Base-by-base conservation (phyloP, 106 monocot genomes). In the Platanthera zijinensis region DNA sequence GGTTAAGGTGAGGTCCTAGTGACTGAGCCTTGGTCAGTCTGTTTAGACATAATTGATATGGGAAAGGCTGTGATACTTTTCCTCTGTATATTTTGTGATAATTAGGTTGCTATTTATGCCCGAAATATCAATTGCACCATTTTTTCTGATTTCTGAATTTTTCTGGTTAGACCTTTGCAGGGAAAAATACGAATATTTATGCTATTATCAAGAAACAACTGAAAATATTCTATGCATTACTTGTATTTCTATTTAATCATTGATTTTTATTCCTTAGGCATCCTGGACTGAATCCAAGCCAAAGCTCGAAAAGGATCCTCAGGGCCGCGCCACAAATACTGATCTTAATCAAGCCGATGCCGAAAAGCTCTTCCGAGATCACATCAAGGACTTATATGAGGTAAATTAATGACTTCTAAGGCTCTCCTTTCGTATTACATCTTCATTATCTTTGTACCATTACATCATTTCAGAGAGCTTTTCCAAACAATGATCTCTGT, bases 231-330 rank as follows among this genome's bases (percentile, higher is more conserved):
- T 39, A 39, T 39, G 39, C 39, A 39, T 1, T 39, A 3, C 39
- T 39, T 39, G 39, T 39, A 39, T 39, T 39, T 2, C 39, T 39
- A 66, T 30, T 66, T 66, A 61, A 9, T 8, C 59, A 19, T 19
- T 61, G 59, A 61, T 61, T 61, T 39, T 61, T 11, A 19, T 59
- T 59, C 52, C 48, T 39, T 79, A 99, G 97, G 89, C 93, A 56
- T 94, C 97, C 69, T 99, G 94, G 97, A 91, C 93, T 8, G 94
- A 94, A 74, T 91, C 89, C 50, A 99, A 99, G 77, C 87, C 85
- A 45, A 91, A 84, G 71, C 67, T 99, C 39, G 97, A 94, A 54
- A 99, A 94, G 71, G 97, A 99, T 88, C 97, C 97, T 9, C 97
- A 94, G 78, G 89, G 83, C 30, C 97, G 97, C 69, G 91, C 88